Conservation (phyloP, 768 basidiomycete genomes). For the Russula sp. region DNA sequence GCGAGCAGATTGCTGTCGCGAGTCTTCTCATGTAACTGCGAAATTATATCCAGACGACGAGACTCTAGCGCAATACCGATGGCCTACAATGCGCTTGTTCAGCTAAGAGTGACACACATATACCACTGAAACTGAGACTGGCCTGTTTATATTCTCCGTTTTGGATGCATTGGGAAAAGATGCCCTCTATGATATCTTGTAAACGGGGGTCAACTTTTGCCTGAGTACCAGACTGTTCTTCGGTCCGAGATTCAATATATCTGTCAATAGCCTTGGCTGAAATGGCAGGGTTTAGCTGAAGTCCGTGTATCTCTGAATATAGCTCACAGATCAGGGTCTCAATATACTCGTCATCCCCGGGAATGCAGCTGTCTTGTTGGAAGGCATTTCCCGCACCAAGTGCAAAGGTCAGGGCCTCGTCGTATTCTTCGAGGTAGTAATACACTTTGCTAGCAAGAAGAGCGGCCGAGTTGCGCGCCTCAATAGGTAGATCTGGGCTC, state of each 20-base stretch:
- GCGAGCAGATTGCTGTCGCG: conserved; percentile 76
- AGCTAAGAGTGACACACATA: conserved; percentile 7
- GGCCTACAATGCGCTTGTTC: conserved; percentile 50
- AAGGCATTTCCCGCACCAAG: conserved; percentile 88
- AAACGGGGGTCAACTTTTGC: conserved; percentile 77
- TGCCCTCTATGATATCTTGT: conserved; percentile 81
- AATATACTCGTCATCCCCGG: conserved; percentile 79
- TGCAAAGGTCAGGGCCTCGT: conserved; percentile 94
- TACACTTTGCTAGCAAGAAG: conserved; percentile 97
- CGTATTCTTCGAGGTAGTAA: conserved; percentile 93
- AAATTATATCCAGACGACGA: conserved; percentile 81
- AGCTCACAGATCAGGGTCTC: conserved; percentile 92
- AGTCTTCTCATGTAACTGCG: conserved; percentile 68
- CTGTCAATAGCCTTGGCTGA: conserved; percentile 94
- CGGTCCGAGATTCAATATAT: conserved; percentile 70
- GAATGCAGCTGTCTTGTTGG: conserved; percentile 61
- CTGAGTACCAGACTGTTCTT: conserved; percentile 48
- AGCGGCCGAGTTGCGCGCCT: conserved; percentile 79
- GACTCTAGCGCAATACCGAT: conserved; percentile 95
- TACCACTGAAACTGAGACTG: conserved; percentile 32
- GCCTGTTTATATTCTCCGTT: conserved; percentile 93
- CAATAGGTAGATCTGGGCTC: conserved; percentile 65
- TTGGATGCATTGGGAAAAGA: conserved; percentile 79
- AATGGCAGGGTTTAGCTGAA: conserved; percentile 4
- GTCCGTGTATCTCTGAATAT: conserved; percentile 2